phyloP scores from a whole-genome alignment of 192 early-diverging fungal species.

The Coemansia sp. region DNA sequence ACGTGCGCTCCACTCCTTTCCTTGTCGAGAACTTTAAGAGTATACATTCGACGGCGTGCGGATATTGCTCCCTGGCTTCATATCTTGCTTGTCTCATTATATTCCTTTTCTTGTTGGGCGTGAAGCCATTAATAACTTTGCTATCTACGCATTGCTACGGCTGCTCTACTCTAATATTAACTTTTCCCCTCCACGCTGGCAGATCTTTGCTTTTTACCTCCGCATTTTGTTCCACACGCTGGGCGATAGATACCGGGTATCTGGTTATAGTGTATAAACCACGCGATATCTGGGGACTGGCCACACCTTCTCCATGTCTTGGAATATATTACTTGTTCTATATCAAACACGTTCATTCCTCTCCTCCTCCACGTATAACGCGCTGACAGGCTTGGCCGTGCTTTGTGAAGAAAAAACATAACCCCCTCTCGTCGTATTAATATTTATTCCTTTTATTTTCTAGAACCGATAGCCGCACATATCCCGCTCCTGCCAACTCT shows the following conservation, averaged over 20 bases:
- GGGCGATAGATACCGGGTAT: neutral
- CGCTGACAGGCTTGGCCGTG: neutral
- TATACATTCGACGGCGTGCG: too few species aligned
- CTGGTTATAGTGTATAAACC: neutral
- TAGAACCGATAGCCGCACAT: too few species aligned
- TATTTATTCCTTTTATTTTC: neutral
- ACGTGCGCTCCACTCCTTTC: neutral
- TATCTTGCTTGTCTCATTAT: too few species aligned
- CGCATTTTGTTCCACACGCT: neutral
- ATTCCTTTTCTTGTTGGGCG: too few species aligned
- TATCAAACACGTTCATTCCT: neutral
- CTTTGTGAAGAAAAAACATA: too few species aligned
- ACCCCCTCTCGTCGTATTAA: neutral
- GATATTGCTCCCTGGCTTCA: too few species aligned
- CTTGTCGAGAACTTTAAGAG: too few species aligned
- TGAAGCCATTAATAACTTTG: too few species aligned
- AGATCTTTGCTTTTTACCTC: neutral
- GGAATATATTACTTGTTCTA: slow-evolving; percentile 5
- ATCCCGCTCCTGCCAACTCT: too few species aligned
- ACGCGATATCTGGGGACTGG: neutral
- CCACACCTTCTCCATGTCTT: slow-evolving; percentile 5
- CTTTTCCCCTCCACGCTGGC: neutral
- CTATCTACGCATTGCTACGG: too few species aligned
- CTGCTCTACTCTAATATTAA: neutral
- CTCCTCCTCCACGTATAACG: neutral